Evolutionary conservation across 1,284 basidiomycete genomes (phyloP).

Genomic region (Ganoderma resinaceum): DNA sequence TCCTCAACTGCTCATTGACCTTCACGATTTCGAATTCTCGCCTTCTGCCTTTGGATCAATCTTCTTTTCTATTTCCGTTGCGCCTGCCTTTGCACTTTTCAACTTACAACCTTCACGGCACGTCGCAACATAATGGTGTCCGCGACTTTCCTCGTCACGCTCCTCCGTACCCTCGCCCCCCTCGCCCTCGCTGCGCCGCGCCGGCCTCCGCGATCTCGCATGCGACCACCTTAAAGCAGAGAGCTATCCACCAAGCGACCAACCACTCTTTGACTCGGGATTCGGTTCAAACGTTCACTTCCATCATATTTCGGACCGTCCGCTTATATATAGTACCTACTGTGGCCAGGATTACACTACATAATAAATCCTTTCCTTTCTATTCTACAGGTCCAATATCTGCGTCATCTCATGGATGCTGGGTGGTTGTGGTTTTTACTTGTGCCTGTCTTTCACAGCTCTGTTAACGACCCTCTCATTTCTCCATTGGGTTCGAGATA

Average conservation of each 20-base stretch:
- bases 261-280: conserved; percentile 7
- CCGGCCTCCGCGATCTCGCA: not conserved
- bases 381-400: too few relatives aligned
- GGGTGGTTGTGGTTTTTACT: too few relatives aligned
- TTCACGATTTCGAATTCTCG: not conserved
- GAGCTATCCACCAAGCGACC: not conserved
- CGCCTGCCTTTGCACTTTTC: not conserved
- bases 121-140: not conserved
- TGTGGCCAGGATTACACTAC: too few relatives aligned
- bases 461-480: too few relatives aligned
- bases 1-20: not conserved
- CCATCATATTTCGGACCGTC: too few relatives aligned
- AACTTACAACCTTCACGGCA: not conserved
- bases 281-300: too few relatives aligned
- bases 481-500: too few relatives aligned
- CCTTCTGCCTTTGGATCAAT: too few relatives aligned
- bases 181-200: not conserved
- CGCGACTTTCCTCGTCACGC: not conserved
- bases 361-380: too few relatives aligned
- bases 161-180: not conserved
- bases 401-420: too few relatives aligned
- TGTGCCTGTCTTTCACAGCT: too few relatives aligned
- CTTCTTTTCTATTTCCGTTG: not conserved
- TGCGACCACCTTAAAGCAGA: not conserved
- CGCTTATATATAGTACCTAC: too few relatives aligned